A percentile compares a stretch with the other conserved stretches of the same genome.
Conservation (phyloP, 345 rosid genomes). For the Brassica rapa region DNA sequence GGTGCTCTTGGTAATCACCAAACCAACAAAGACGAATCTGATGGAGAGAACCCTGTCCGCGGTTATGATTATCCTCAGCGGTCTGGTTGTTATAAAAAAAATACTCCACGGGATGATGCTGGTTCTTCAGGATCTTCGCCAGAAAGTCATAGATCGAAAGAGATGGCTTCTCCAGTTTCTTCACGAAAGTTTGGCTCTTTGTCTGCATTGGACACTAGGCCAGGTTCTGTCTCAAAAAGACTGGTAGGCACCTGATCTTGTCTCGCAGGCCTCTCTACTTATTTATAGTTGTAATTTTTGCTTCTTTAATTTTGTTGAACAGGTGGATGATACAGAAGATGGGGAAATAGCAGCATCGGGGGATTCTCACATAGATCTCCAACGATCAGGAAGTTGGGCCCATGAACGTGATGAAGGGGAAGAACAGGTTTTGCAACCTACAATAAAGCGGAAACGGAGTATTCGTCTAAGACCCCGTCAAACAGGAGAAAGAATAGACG, state of each 20-base stretch:
- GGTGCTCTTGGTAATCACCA: constrained; percentile 64
- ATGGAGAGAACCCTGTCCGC: constrained; percentile 65
- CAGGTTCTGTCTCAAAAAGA: constrained; percentile 74
- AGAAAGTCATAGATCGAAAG: constrained; percentile 62
- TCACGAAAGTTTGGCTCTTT: constrained; percentile 93
- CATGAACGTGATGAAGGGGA: constrained; percentile 96
- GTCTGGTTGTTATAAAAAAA: constrained; percentile 56
- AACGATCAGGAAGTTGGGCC: constrained; percentile 93
- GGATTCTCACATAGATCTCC: constrained; percentile 90
- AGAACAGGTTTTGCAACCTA: constrained; percentile 98
- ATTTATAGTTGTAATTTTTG: constrained; percentile 27
- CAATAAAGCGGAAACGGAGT: constrained; percentile 91
- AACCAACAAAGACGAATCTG: constrained; percentile 69
- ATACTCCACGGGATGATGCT: constrained; percentile 56
- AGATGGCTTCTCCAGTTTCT: constrained; percentile 82
- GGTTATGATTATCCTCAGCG: constrained; percentile 60
- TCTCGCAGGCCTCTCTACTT: constrained; percentile 23
- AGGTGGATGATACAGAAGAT: constrained; percentile 94
- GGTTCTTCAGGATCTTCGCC: constrained; percentile 95
- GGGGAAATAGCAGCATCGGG: constrained; percentile 97
- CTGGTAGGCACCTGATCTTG: constrained; percentile 54
- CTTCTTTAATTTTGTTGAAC: constrained; percentile 39
- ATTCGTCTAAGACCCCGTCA: constrained; percentile 89
- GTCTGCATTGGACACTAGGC: constrained; percentile 94
- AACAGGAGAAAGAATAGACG: constrained; percentile 62